Conservation (phyloP, 75 land plant genomes). For the Pinus taeda region DNA sequence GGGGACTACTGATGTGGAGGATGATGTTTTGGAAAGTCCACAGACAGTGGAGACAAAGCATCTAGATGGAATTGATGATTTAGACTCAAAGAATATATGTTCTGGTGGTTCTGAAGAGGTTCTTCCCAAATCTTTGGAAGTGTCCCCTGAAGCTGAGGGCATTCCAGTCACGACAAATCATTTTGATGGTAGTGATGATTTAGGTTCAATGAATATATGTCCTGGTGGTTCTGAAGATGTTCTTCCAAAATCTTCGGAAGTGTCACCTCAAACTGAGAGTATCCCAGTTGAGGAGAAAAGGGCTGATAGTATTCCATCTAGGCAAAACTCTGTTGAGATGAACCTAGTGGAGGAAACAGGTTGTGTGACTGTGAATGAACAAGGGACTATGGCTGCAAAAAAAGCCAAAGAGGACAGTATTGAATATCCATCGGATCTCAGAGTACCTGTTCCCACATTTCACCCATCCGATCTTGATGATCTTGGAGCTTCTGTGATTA, state of each 20-base stretch:
- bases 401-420: not conserved
- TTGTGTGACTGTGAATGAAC: not conserved
- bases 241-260: constrained; percentile 3
- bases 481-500: not conserved
- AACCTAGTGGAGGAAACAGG: not conserved
- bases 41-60: constrained; percentile 1
- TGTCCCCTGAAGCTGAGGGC: constrained; percentile 5
- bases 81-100: not conserved
- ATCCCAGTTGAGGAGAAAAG: not conserved
- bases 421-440: not conserved
- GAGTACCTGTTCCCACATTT: not conserved
- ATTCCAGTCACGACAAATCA: not conserved
- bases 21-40: not conserved
- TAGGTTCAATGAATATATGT: not conserved
- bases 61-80: not conserved
- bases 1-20: not conserved
- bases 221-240: not conserved
- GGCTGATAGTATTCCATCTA: no score
- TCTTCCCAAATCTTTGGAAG: constrained; percentile 2
- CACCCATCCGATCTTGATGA: not conserved
- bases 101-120: not conserved
- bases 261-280: not conserved
- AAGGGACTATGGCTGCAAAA: not conserved
- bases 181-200: not conserved
- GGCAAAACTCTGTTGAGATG: not conserved